A percentile compares a stretch with the other conserved stretches of the same genome.
Evolutionary conservation across 495 filamentous ascomycete genomes (phyloP).

Genomic region (Chaetomium fimeti): DNA sequence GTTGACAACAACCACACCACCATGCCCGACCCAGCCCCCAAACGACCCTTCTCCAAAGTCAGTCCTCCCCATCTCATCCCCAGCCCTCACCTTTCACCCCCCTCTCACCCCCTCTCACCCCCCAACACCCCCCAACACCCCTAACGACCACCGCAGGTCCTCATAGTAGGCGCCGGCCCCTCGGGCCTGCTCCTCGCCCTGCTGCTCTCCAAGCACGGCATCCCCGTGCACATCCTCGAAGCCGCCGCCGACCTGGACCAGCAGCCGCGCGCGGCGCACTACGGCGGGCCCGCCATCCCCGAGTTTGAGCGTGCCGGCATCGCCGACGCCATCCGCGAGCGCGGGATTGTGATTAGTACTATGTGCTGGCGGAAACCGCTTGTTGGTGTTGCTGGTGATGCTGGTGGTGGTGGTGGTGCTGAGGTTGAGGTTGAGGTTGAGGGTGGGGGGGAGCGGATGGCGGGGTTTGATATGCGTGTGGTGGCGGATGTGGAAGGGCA

Average conservation of each 20-base stretch:
- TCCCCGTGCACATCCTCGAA: slow-evolving; percentile 56
- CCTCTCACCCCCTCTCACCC: not conserved
- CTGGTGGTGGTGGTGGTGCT: too few relatives aligned
- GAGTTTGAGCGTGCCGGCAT: slow-evolving; percentile 58
- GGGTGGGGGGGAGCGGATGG: not conserved
- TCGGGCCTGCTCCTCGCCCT: slow-evolving; percentile 58
- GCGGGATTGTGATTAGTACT: slow-evolving; percentile 49
- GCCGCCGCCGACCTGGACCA: slow-evolving; percentile 49
- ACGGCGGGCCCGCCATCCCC: slow-evolving; percentile 50
- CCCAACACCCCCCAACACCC: not conserved
- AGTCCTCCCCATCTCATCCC: not conserved
- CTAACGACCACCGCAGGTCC: slow-evolving; percentile 34
- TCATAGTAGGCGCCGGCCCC: slow-evolving; percentile 59
- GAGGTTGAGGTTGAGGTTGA: too few relatives aligned
- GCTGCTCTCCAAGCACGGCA: slow-evolving; percentile 56
- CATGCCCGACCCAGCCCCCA: slow-evolving; percentile 3
- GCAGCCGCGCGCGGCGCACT: slow-evolving; percentile 57
- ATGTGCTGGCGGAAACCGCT: slow-evolving; percentile 49
- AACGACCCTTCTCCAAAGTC: slow-evolving; percentile 10
- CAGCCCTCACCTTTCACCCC: not conserved
- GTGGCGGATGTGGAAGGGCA: slow-evolving; percentile 5
- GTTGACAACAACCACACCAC: not conserved
- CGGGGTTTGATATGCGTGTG: slow-evolving; percentile 19
- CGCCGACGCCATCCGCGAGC: slow-evolving; percentile 49
- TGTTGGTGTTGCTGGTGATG: too few relatives aligned